Percentiles rank a stretch among this genome's conserved stretches.
Conservation (phyloP, 2,329 filamentous ascomycete species). For the Fusarium globosum region DNA sequence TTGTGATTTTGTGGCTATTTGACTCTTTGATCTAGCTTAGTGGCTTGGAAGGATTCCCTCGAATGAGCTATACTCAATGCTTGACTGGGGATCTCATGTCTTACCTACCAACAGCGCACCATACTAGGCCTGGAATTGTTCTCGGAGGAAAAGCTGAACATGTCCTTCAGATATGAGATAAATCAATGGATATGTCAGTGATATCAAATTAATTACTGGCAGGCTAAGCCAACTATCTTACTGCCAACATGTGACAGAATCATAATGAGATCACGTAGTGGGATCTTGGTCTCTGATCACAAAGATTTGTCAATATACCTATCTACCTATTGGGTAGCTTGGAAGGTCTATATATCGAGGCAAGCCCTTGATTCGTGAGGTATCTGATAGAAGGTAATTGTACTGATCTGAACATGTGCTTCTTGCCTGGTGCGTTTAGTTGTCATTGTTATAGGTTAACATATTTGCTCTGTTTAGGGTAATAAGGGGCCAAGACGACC, state of each 20-base stretch:
- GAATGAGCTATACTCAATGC: not conserved
- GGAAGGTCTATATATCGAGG: too few relatives aligned
- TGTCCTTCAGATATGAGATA: not conserved
- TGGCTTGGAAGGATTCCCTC: not conserved
- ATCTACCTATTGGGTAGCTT: not conserved
- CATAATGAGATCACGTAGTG: not conserved
- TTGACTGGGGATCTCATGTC: not conserved
- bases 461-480: not conserved
- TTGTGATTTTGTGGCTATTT: conserved; percentile 2
- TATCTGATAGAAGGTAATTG: not conserved
- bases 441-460: too few relatives aligned
- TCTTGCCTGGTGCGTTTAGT: not conserved
- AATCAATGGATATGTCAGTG: conserved; percentile 22
- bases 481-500: not conserved
- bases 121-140: conserved; percentile 2
- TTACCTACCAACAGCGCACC: not conserved
- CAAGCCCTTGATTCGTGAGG: not conserved
- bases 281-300: not conserved
- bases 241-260: not conserved
- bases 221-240: not conserved
- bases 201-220: not conserved
- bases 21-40: not conserved
- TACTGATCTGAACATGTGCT: not conserved
- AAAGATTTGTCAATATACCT: not conserved
- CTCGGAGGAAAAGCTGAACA: not conserved